These are phyloP conservation scores for Aspergillus aculeatus DNA, from an alignment of 2,329 filamentous ascomycete species.

Conservation along the genomic window DNA sequence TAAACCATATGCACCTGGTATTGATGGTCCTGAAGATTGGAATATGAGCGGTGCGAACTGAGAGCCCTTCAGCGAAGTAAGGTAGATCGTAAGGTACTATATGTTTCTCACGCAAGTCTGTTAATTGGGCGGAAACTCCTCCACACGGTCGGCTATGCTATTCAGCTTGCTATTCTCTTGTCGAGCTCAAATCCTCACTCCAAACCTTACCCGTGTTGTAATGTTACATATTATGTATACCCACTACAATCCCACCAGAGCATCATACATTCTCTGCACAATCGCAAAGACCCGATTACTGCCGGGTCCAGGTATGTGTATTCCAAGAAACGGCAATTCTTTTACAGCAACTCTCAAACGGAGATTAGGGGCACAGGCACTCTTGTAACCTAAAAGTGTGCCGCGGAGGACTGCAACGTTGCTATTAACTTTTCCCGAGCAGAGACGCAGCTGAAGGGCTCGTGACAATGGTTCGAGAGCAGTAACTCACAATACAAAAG, in stretches of 20 bases:
- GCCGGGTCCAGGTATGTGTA: conserved; percentile 59
- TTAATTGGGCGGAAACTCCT: not conserved
- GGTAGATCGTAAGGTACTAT: not conserved
- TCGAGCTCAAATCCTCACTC: not conserved
- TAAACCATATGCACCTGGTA: not conserved
- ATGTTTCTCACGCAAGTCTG: not conserved
- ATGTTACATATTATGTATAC: not conserved
- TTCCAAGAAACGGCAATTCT: not conserved
- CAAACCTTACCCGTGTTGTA: too few relatives aligned
- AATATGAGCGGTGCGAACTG: not conserved
- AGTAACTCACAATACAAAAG: conserved; percentile 49
- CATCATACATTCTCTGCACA: conserved; percentile 64
- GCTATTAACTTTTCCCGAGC: conserved; percentile 69
- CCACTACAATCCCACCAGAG: not conserved
- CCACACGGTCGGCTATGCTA: not conserved
- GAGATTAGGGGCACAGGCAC: conserved; percentile 66
- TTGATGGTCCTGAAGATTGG: not conserved
- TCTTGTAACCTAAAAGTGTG: conserved; percentile 65
- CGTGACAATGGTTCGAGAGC: conserved; percentile 53
- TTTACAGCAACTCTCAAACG: conserved; percentile 22
- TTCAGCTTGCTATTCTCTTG: not conserved
- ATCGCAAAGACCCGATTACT: conserved; percentile 63
- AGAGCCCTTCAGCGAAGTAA: not conserved
- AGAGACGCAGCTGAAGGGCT: conserved; percentile 59
- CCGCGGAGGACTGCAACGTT: conserved; percentile 65